Conservation (phyloP, 2,329 filamentous ascomycete genomes). For the Fusarium phyllophilum region DNA sequence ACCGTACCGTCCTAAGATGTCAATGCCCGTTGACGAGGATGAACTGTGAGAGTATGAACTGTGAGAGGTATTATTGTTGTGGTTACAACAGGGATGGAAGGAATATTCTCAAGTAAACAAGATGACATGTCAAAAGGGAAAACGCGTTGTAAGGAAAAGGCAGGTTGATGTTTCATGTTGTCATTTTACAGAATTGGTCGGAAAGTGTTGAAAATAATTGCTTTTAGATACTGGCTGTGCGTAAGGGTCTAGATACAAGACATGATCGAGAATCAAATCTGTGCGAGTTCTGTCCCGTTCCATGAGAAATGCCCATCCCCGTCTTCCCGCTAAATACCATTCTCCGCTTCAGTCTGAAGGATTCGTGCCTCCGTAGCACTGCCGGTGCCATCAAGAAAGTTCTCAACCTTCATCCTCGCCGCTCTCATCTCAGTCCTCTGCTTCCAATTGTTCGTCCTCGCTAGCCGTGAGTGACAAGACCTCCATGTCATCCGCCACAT, state of each 20-base stretch:
- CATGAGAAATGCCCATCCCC: constrained; percentile 28
- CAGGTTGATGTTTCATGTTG: not conserved
- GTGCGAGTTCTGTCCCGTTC: not conserved
- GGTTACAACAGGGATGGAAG: not conserved
- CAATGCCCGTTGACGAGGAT: not conserved
- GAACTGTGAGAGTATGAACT: not conserved
- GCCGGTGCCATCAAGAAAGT: not conserved
- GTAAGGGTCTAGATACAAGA: not conserved
- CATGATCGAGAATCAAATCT: not conserved
- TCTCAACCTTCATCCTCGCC: not conserved
- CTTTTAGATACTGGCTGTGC: constrained; percentile 1
- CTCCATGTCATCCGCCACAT: not conserved
- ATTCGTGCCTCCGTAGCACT: not conserved
- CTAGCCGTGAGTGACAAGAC: not conserved
- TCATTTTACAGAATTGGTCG: not conserved
- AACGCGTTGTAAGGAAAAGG: not conserved
- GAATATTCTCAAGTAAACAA: not conserved
- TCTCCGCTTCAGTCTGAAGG: not conserved
- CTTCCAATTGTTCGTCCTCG: not conserved
- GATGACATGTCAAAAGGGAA: not conserved
- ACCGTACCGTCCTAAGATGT: not conserved
- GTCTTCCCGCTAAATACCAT: constrained; percentile 12
- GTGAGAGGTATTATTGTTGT: not conserved
- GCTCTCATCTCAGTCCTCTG: no score
- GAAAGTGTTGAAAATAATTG: not conserved